These are phyloP conservation scores for Irpex sp. DNA, from an alignment of 1,284 basidiomycete genomes.

Conservation along the genomic window DNA sequence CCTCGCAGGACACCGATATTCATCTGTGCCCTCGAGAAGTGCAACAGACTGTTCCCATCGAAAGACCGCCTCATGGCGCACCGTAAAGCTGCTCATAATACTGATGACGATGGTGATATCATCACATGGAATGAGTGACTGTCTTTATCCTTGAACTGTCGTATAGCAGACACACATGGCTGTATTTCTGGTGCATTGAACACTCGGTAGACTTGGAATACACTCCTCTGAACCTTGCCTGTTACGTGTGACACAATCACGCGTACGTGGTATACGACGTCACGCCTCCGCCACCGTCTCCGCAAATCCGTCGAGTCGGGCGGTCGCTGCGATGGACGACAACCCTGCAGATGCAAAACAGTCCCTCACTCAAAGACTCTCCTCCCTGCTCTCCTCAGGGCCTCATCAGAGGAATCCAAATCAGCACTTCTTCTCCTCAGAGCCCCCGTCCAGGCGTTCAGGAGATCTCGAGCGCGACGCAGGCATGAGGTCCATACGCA, in stretches of 20 bases:
- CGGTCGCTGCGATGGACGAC: background rate
- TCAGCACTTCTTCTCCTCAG: slow-evolving; percentile 3
- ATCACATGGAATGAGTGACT: slow-evolving; percentile 71
- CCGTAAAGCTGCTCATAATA: slow-evolving; percentile 68
- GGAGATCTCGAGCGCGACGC: background rate
- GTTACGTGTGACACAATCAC: background rate
- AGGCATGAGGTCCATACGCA: slow-evolving; percentile 16
- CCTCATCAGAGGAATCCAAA: background rate
- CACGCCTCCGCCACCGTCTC: background rate
- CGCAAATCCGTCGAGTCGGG: background rate
- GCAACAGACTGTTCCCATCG: slow-evolving; percentile 68
- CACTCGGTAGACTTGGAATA: background rate
- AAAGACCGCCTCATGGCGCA: slow-evolving; percentile 67
- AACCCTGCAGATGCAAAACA: slow-evolving; percentile 2
- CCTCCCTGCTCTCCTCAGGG: slow-evolving; percentile 7
- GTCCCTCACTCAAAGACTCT: slow-evolving; percentile 12
- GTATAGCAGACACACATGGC: background rate
- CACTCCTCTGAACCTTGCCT: background rate
- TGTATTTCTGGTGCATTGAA: background rate
- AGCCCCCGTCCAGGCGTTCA: slow-evolving; percentile 15
- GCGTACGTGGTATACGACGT: background rate
- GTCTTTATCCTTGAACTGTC: background rate
- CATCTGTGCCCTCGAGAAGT: slow-evolving; percentile 61
- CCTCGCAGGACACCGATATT: slow-evolving; percentile 55
- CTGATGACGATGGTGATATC: slow-evolving; percentile 51